A percentile compares a stretch with the other conserved stretches of the same genome.
Evolutionary conservation across 1,139 yeast genomes (phyloP).

Genomic region (Taphrina sp.): DNA sequence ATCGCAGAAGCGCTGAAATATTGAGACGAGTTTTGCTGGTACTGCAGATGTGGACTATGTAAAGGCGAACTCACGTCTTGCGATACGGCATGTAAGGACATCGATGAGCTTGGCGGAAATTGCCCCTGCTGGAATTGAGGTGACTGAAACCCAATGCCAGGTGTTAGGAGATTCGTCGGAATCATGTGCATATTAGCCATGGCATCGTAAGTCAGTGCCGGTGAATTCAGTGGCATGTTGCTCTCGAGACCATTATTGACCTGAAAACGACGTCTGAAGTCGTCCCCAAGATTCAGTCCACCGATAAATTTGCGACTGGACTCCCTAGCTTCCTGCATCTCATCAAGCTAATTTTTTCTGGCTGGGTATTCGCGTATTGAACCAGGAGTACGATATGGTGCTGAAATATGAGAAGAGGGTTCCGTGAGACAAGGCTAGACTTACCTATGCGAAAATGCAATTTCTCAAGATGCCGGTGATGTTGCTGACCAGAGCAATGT

Average conservation of each 20-base stretch:
- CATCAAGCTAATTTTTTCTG: background rate
- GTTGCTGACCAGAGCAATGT: no score
- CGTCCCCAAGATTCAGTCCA: conserved; percentile 28
- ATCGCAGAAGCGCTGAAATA: background rate
- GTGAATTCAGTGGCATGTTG: conserved; percentile 22
- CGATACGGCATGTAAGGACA: conserved; percentile 4
- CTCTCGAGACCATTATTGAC: conserved; percentile 22
- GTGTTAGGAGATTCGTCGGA: conserved; percentile 26
- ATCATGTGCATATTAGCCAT: conserved; percentile 32
- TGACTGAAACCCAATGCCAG: conserved; percentile 29
- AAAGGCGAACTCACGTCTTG: conserved; percentile 7
- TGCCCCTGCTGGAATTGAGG: conserved; percentile 27
- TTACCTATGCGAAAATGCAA: no score
- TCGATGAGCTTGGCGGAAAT: conserved; percentile 24
- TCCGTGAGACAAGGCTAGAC: no score
- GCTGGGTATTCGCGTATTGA: no score
- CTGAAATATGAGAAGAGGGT: no score
- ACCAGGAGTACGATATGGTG: no score
- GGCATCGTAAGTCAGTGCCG: conserved; percentile 25
- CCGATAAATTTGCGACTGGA: conserved; percentile 30
- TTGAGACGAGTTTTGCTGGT: background rate
- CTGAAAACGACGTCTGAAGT: conserved; percentile 27
- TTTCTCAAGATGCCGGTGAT: no score
- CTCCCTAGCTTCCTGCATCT: conserved; percentile 31
- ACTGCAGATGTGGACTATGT: conserved; percentile 17